These are phyloP conservation scores for Diversispora epigaea DNA, from an alignment of 192 early-diverging fungal species.

Conservation along the genomic window DNA sequence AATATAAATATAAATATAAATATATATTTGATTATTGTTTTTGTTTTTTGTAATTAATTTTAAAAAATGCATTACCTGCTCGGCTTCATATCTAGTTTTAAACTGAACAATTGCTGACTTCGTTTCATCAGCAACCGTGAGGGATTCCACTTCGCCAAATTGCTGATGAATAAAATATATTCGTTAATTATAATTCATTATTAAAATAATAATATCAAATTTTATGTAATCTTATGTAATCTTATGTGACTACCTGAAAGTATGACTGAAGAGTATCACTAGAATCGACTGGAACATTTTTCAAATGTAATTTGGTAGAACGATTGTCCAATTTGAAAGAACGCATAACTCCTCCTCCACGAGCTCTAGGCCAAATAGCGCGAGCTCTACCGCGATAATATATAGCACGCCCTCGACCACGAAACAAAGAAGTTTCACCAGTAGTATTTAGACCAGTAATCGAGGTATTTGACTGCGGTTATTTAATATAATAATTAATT, in stretches of 20 bases:
- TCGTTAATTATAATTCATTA: neutral
- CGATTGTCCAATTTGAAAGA: slow-evolving; percentile 71
- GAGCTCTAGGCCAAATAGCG: slow-evolving; percentile 40
- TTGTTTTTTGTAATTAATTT: neutral
- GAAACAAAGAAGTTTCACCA: slow-evolving; percentile 3
- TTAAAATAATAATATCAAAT: neutral
- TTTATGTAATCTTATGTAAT: neutral
- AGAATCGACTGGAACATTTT: slow-evolving; percentile 49
- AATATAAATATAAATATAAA: too few relatives aligned
- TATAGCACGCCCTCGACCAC: slow-evolving; percentile 51
- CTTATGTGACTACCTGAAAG: slow-evolving; percentile 57
- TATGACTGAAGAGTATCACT: slow-evolving; percentile 53
- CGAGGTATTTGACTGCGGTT: neutral
- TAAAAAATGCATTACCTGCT: slow-evolving; percentile 45
- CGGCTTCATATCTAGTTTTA: slow-evolving; percentile 56
- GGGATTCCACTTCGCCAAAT: slow-evolving; percentile 52
- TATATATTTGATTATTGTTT: neutral
- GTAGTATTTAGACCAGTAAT: neutral
- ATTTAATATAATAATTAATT: neutral
- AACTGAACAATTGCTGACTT: slow-evolving; percentile 51
- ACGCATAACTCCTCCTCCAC: slow-evolving; percentile 43
- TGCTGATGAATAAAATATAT: slow-evolving; percentile 30
- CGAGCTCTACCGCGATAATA: slow-evolving; percentile 49
- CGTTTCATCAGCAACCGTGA: slow-evolving; percentile 46
- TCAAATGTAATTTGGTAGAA: slow-evolving; percentile 64